These are phyloP conservation scores for Leavenworthia alabamica DNA, from an alignment of 345 rosid genomes.

Conservation along the genomic window DNA sequence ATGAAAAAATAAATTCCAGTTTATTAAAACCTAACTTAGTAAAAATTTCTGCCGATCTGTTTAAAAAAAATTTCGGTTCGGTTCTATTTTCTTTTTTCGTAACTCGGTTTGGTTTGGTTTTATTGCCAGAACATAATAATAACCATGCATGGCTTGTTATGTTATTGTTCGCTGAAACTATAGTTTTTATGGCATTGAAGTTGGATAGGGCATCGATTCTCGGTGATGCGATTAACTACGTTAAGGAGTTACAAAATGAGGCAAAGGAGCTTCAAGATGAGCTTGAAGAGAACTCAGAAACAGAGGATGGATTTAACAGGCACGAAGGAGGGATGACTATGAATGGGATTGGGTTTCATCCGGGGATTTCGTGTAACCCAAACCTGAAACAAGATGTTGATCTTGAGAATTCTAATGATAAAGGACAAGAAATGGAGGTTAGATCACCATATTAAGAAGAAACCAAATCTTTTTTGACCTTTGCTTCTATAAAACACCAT, in stretches of 20 bases:
- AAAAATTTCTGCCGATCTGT: too few relatives aligned
- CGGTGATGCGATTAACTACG: conserved; percentile 86
- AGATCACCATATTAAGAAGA: neutral
- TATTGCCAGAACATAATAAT: too few relatives aligned
- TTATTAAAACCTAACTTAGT: too few relatives aligned
- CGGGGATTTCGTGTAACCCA: conserved; percentile 34
- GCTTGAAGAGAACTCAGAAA: conserved; percentile 67
- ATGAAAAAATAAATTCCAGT: too few relatives aligned
- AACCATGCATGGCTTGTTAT: too few relatives aligned
- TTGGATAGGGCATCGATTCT: conserved; percentile 86
- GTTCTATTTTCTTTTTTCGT: too few relatives aligned
- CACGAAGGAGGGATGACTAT: conserved; percentile 34
- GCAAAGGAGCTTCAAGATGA: conserved; percentile 79
- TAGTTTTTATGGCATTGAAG: conserved; percentile 34
- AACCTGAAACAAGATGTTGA: conserved; percentile 43
- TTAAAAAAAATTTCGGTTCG: too few relatives aligned
- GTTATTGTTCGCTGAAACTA: neutral
- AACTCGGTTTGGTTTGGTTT: too few relatives aligned
- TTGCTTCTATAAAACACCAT: neutral
- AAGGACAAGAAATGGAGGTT: conserved; percentile 95
- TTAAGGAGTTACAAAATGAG: conserved; percentile 72
- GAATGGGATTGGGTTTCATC: conserved; percentile 40
- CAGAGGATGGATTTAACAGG: conserved; percentile 45
- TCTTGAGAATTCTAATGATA: conserved; percentile 41
- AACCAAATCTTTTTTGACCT: too few relatives aligned